Conservation (phyloP, 164 flowering plant genomes). For the Cinnamomum micranthum region DNA sequence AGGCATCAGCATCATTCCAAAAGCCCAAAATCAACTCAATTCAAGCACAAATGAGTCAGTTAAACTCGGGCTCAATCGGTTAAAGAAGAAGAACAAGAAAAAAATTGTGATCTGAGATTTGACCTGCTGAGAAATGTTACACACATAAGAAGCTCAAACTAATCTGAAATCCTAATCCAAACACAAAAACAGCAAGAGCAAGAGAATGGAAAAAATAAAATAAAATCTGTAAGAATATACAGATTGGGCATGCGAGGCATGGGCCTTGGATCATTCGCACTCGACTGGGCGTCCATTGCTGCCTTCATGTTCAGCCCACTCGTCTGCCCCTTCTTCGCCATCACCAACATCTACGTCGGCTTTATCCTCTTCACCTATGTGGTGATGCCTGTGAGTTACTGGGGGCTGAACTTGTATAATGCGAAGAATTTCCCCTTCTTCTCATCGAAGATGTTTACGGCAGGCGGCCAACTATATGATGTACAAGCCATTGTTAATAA, state of each 20-base stretch:
- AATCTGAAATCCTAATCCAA: too few relatives aligned
- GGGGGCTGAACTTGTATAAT: conserved; percentile 33
- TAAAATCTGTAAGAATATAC: too few relatives aligned
- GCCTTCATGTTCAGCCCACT: conserved; percentile 45
- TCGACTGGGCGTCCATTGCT: conserved; percentile 41
- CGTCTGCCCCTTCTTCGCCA: conserved; percentile 40
- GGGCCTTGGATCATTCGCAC: conserved; percentile 38
- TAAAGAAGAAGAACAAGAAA: too few relatives aligned
- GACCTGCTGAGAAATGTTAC: too few relatives aligned
- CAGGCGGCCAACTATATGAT: conserved; percentile 33
- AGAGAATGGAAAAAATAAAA: too few relatives aligned
- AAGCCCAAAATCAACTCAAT: too few relatives aligned
- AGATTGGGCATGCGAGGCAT: conserved; percentile 39
- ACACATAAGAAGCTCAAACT: too few relatives aligned
- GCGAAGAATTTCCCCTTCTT: conserved; percentile 41
- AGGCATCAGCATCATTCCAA: too few relatives aligned
- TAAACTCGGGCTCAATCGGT: too few relatives aligned
- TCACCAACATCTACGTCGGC: conserved; percentile 35
- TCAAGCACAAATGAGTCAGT: too few relatives aligned
- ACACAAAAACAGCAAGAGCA: too few relatives aligned
- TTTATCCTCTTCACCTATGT: conserved; percentile 29
- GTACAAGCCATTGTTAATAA: conserved; percentile 38
- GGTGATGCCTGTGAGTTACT: conserved; percentile 35
- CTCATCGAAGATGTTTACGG: conserved; percentile 37
- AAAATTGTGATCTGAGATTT: too few relatives aligned